Evolutionary conservation across 257 asterid genomes (phyloP).

Genomic region (Fraxinus quadrangulata): DNA sequence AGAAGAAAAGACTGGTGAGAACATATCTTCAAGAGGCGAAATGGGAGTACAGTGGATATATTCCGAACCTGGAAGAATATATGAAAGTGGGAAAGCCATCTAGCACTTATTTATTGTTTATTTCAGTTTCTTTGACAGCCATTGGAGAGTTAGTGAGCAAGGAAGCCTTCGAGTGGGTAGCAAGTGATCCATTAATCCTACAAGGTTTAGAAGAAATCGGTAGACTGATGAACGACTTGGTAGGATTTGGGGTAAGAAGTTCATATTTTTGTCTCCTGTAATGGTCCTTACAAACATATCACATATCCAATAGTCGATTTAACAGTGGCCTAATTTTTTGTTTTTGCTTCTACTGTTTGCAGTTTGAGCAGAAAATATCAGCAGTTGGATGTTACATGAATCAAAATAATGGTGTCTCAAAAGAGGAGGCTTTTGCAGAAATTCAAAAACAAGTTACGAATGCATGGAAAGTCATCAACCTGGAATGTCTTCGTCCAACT

Average conservation of each 20-base stretch:
- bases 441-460: neutral
- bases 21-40: conserved; percentile 37
- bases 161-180: conserved; percentile 25
- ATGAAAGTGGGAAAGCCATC: conserved; percentile 35
- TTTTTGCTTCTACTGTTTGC: neutral
- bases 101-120: conserved; percentile 24
- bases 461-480: neutral
- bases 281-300: too few relatives aligned
- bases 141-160: conserved; percentile 21
- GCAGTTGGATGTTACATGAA: neutral
- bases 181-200: conserved; percentile 26
- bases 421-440: neutral
- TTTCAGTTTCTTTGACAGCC: conserved; percentile 29
- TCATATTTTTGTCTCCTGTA: too few relatives aligned
- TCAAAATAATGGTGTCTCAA: neutral
- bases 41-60: conserved; percentile 28
- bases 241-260: conserved; percentile 30
- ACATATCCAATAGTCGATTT: too few relatives aligned
- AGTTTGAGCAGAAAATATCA: neutral
- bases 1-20: conserved; percentile 29
- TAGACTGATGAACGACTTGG: conserved; percentile 34
- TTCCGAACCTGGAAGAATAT: conserved; percentile 39
- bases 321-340: too few relatives aligned
- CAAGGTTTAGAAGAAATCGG: conserved; percentile 19
- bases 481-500: neutral